phyloP scores from a whole-genome alignment of 305 asterid species.

The Andrographis paniculata region DNA sequence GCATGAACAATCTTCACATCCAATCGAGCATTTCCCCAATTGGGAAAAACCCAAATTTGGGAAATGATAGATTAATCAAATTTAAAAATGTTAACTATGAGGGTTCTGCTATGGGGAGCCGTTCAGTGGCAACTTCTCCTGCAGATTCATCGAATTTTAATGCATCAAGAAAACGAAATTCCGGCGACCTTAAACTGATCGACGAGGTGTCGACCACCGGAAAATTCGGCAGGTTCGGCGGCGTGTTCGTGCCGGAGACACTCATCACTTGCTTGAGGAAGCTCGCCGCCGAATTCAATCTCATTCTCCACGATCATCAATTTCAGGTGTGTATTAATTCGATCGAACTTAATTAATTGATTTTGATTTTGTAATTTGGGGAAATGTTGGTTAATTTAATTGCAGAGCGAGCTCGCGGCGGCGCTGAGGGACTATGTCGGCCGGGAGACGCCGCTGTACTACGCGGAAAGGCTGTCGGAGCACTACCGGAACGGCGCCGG shows the following conservation, averaged over 20 bases:
- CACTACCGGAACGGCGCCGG: conserved; percentile 46
- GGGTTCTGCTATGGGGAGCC: too few species aligned
- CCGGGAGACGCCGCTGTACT: conserved; percentile 74
- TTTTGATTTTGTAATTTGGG: too few species aligned
- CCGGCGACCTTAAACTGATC: conserved; percentile 13
- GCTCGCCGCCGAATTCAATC: conserved; percentile 53
- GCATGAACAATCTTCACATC: too few species aligned
- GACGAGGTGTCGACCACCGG: conserved; percentile 31
- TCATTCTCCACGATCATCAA: conserved; percentile 32
- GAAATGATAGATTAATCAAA: too few species aligned
- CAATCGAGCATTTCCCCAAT: too few species aligned
- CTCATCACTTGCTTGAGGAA: conserved; percentile 38
- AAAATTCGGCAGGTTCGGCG: conserved; percentile 69
- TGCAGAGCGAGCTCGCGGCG: conserved; percentile 43
- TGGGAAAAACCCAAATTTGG: too few species aligned
- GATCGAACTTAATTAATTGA: too few species aligned
- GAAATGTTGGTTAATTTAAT: background rate
- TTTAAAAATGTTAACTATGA: too few species aligned
- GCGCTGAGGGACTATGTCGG: conserved; percentile 67
- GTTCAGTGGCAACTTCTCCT: too few species aligned
- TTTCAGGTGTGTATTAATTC: conserved; percentile 47
- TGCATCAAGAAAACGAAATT: background rate
- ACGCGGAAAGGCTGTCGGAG: conserved; percentile 53
- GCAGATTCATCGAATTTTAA: too few species aligned
- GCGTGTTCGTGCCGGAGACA: conserved; percentile 68